These are phyloP conservation scores for Aaosphaeria pasadenensis DNA, from an alignment of 2,329 filamentous ascomycete genomes.

Conservation along the genomic window DNA sequence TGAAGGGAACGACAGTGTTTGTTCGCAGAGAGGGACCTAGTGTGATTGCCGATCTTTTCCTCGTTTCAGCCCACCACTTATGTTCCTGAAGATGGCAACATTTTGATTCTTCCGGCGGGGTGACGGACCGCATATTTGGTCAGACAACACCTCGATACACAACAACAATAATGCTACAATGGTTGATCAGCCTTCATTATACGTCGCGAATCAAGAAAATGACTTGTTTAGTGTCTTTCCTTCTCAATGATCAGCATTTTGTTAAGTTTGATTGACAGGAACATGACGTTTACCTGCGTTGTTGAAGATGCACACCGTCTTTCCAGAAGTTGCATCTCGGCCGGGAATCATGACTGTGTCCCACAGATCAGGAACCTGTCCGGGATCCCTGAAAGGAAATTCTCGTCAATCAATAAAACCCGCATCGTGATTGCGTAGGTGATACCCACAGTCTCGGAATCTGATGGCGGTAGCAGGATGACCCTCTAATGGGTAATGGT, in stretches of 20 bases:
- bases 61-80: slow-evolving; percentile 10
- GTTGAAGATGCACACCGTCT: not conserved
- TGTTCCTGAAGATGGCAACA: slow-evolving; percentile 8
- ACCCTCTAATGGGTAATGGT: no score
- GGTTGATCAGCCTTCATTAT: no score
- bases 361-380: no score
- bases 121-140: slow-evolving; percentile 25
- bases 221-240: not conserved
- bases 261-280: slow-evolving; percentile 10
- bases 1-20: not conserved
- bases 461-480: no score
- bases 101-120: slow-evolving; percentile 26
- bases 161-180: no score
- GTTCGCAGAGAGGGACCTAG: slow-evolving; percentile 1
- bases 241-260: not conserved
- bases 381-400: no score
- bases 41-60: slow-evolving; percentile 22
- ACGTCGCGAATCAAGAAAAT: no score
- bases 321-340: not conserved
- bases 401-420: no score
- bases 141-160: not conserved
- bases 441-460: slow-evolving; percentile 9
- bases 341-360: no score
- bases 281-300: slow-evolving; percentile 8
- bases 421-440: slow-evolving; percentile 10